Evolutionary conservation across 495 filamentous ascomycete genomes (phyloP).

Genomic region (Usnea hakonensis): DNA sequence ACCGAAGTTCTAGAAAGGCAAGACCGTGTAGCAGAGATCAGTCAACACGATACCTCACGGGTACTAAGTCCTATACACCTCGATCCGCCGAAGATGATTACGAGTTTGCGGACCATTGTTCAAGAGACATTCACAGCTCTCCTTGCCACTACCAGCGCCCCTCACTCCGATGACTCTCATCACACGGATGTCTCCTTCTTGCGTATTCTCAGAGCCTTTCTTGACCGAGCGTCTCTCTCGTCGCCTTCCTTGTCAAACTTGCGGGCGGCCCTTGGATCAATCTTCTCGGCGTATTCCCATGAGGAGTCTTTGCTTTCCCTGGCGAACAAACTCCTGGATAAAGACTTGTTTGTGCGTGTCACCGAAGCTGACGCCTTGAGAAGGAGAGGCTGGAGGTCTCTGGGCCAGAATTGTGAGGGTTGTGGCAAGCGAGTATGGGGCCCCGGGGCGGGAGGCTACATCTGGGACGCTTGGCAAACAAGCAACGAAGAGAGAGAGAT

Average conservation of each 20-base stretch:
- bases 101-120: constrained; percentile 64
- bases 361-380: constrained; percentile 63
- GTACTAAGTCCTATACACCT: not conserved
- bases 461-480: constrained; percentile 76
- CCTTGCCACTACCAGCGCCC: constrained; percentile 54
- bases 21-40: not conserved
- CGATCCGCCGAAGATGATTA: constrained; percentile 42
- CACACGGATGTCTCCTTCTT: constrained; percentile 70
- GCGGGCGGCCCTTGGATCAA: constrained; percentile 71
- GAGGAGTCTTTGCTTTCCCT: constrained; percentile 80
- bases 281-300: constrained; percentile 92
- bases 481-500: constrained; percentile 41
- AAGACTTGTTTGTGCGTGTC: constrained; percentile 82
- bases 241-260: constrained; percentile 85
- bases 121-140: constrained; percentile 88
- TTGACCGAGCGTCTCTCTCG: constrained; percentile 69
- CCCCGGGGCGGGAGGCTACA: constrained; percentile 65
- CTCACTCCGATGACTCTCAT: constrained; percentile 28
- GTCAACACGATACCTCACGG: not conserved
- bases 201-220: constrained; percentile 80
- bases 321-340: constrained; percentile 78
- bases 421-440: constrained; percentile 85
- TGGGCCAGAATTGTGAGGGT: constrained; percentile 76
- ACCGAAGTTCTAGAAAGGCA: constrained; percentile 33
- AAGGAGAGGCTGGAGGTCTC: constrained; percentile 83